These are phyloP conservation scores for Taphrina communis DNA, from an alignment of 1,139 yeast species.

Conservation along the genomic window DNA sequence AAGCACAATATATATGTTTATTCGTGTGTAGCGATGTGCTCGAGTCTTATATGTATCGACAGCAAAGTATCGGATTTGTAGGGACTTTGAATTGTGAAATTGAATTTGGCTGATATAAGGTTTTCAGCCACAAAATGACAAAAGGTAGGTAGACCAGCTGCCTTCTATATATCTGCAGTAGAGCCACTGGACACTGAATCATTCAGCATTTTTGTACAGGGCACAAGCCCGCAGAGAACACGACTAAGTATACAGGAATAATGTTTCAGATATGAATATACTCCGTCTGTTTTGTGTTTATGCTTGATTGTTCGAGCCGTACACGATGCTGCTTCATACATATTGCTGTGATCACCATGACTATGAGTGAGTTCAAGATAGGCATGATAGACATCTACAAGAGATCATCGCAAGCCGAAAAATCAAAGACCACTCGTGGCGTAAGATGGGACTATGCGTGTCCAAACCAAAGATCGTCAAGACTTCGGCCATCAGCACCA, in stretches of 20 bases:
- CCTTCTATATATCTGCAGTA: too few relatives aligned
- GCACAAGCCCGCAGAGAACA: too few relatives aligned
- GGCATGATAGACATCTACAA: not conserved
- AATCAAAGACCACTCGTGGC: not conserved
- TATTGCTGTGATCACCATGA: not conserved
- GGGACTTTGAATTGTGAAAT: not conserved
- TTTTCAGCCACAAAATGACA: slow-evolving; percentile 3
- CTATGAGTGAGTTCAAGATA: too few relatives aligned
- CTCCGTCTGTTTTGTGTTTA: not conserved
- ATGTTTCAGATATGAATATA: not conserved
- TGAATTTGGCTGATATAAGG: slow-evolving; percentile 14
- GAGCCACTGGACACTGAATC: too few relatives aligned
- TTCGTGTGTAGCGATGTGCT: too few relatives aligned
- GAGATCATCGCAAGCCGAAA: not conserved
- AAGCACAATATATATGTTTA: too few relatives aligned
- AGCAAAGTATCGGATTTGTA: not conserved
- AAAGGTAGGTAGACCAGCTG: too few relatives aligned
- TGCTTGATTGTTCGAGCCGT: not conserved
- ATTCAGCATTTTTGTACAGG: too few relatives aligned
- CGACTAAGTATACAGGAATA: too few relatives aligned
- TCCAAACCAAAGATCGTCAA: not conserved
- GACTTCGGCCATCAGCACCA: not conserved
- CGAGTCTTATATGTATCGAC: too few relatives aligned
- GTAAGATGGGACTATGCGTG: not conserved
- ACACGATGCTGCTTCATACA: not conserved